phyloP scores from a whole-genome alignment of 371 early-diverging fungal species.

The Quaeritorhiza haematococci region DNA sequence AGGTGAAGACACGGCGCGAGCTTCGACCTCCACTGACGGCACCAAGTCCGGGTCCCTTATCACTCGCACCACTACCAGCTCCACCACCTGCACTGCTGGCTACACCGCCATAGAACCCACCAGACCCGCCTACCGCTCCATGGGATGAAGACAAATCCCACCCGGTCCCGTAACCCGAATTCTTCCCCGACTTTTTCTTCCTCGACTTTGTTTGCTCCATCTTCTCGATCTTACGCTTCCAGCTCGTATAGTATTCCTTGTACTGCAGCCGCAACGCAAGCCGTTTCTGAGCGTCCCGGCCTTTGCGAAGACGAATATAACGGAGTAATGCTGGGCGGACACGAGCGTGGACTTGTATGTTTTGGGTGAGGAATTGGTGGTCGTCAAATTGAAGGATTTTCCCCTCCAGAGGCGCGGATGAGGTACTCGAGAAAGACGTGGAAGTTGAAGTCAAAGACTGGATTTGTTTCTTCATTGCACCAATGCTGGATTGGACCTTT shows the following conservation, averaged over 20 bases:
- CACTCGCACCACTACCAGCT: not conserved
- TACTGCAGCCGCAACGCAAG: slow-evolving; percentile 14
- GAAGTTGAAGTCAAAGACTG: not conserved
- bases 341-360: not conserved
- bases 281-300: slow-evolving; percentile 7
- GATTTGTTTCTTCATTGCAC: not conserved
- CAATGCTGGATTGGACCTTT: too few species aligned
- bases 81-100: not conserved
- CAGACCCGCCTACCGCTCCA: not conserved
- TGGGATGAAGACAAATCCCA: not conserved
- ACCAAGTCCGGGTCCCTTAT: not conserved
- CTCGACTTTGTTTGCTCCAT: slow-evolving; percentile 15
- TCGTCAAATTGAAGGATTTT: not conserved
- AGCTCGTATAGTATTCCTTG: slow-evolving; percentile 8
- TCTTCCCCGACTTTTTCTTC: not conserved
- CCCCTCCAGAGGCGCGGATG: not conserved
- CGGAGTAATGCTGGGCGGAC: slow-evolving; percentile 8
- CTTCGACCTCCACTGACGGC: not conserved
- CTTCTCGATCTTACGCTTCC: slow-evolving; percentile 18
- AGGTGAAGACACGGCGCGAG: slow-evolving; percentile 20
- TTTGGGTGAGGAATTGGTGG: not conserved
- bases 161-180: not conserved
- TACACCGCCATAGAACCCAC: not conserved
- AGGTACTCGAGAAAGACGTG: too few species aligned
- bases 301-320: slow-evolving; percentile 7